These are phyloP conservation scores for Penicillium sp. DNA, from an alignment of 2,329 filamentous ascomycete species.

Conservation along the genomic window DNA sequence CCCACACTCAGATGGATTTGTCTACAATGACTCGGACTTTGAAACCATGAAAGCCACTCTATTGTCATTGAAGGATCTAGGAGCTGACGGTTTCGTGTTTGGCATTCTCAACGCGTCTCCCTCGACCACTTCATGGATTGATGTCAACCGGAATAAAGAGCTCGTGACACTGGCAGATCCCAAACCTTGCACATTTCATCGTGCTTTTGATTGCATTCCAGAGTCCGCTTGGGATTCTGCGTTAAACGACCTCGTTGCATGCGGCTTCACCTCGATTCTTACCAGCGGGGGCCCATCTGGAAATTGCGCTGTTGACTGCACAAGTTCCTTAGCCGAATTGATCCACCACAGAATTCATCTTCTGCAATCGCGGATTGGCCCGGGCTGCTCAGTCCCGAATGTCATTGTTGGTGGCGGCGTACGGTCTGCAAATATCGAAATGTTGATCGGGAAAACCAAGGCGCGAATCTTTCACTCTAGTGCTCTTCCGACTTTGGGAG, in stretches of 20 bases:
- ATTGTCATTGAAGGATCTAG: constrained; percentile 27
- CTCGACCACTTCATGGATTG: constrained; percentile 26
- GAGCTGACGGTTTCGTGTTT: constrained; percentile 49
- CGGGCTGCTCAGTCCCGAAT: constrained; percentile 20
- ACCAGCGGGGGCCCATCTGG: constrained; percentile 44
- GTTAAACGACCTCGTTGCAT: constrained; percentile 35
- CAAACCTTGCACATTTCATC: constrained; percentile 50
- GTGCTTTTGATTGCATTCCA: constrained; percentile 47
- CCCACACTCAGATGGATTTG: constrained; percentile 45
- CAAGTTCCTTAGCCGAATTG: constrained; percentile 27
- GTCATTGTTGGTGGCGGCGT: constrained; percentile 51
- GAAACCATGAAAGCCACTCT: constrained; percentile 42
- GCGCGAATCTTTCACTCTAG: constrained; percentile 44
- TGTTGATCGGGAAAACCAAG: constrained; percentile 27
- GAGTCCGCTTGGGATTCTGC: constrained; percentile 17
- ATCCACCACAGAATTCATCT: constrained; percentile 10
- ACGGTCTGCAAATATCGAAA: constrained; percentile 40
- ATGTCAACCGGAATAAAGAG: constrained; percentile 38
- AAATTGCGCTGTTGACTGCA: constrained; percentile 33
- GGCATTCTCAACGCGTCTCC: constrained; percentile 37
- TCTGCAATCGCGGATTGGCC: background rate
- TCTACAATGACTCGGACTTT: constrained; percentile 41
- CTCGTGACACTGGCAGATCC: constrained; percentile 41
- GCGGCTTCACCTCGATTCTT: constrained; percentile 46
- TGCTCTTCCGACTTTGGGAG: constrained; percentile 20